These are phyloP conservation scores for Myxozyma neotropica DNA, from an alignment of 805 yeast genomes.

Conservation along the genomic window DNA sequence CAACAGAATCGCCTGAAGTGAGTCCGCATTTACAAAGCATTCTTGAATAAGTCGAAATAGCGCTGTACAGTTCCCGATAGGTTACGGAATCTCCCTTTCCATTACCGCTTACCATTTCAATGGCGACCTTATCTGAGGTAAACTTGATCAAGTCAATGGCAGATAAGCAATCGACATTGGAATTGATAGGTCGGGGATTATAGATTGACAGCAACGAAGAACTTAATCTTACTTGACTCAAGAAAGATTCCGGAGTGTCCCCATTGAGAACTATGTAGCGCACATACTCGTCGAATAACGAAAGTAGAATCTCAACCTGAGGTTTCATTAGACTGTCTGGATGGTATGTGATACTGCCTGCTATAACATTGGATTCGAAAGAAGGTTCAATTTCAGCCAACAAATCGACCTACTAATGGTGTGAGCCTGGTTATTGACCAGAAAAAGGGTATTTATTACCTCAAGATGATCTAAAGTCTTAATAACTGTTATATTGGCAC, in stretches of 20 bases:
- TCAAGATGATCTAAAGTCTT: slow-evolving; percentile 15
- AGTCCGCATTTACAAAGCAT: slow-evolving; percentile 6
- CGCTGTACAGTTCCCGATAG: background rate
- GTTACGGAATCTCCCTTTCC: background rate
- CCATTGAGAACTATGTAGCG: background rate
- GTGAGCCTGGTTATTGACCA: background rate
- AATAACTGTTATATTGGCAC: background rate
- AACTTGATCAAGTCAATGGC: slow-evolving; percentile 9
- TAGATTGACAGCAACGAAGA: background rate
- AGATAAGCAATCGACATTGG: background rate
- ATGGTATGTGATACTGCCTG: slow-evolving; percentile 16
- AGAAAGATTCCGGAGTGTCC: background rate
- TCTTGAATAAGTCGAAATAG: background rate
- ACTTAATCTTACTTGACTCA: background rate
- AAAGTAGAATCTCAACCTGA: slow-evolving; percentile 4
- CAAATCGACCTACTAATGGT: slow-evolving; percentile 25
- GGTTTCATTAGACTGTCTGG: background rate
- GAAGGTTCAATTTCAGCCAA: slow-evolving; percentile 20
- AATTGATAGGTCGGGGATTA: slow-evolving; percentile 15
- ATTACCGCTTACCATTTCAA: slow-evolving; percentile 13
- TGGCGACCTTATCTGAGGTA: slow-evolving; percentile 5
- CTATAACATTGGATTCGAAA: background rate
- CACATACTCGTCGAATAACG: slow-evolving; percentile 2
- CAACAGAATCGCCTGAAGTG: slow-evolving; percentile 6
- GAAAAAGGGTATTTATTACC: slow-evolving; percentile 4